Evolutionary conservation across 2,329 filamentous ascomycete genomes (phyloP).

Genomic region (Exophiala calicioides): DNA sequence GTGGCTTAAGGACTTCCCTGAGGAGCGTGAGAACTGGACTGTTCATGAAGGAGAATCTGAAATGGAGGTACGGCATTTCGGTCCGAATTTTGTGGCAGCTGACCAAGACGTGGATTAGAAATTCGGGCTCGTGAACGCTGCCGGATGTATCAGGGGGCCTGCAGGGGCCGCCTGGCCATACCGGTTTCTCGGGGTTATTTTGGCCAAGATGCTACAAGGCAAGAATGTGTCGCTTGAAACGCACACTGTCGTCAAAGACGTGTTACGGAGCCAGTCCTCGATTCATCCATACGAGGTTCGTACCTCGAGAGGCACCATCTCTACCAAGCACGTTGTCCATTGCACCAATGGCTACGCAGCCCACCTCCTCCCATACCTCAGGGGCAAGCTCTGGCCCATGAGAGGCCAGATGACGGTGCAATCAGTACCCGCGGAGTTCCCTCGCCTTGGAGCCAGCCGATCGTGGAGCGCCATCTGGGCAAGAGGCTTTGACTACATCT

Average conservation of each 20-base stretch:
- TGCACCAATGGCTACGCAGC: slow-evolving; percentile 47
- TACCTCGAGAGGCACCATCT: slow-evolving; percentile 42
- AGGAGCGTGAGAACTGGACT: slow-evolving; percentile 20
- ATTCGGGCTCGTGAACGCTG: slow-evolving; percentile 26
- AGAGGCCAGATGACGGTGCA: slow-evolving; percentile 50
- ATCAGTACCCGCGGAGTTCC: slow-evolving; percentile 31
- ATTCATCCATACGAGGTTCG: slow-evolving; percentile 35
- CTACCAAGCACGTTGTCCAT: slow-evolving; percentile 41
- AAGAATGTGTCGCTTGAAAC: slow-evolving; percentile 30
- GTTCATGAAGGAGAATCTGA: slow-evolving; percentile 19
- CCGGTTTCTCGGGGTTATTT: slow-evolving; percentile 36
- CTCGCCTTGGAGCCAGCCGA: slow-evolving; percentile 32
- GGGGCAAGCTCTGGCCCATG: slow-evolving; percentile 41
- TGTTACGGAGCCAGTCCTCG: slow-evolving; percentile 12
- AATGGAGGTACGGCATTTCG: slow-evolving; percentile 26
- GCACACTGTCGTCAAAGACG: slow-evolving; percentile 23
- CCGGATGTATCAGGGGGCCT: slow-evolving; percentile 27
- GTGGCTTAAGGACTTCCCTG: slow-evolving; percentile 25
- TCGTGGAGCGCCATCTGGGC: slow-evolving; percentile 20
- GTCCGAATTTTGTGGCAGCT: slow-evolving; percentile 2
- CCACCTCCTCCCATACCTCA: slow-evolving; percentile 44
- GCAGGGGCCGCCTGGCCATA: slow-evolving; percentile 42
- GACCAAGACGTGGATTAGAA: slow-evolving; percentile 12
- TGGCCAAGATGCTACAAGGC: slow-evolving; percentile 19
- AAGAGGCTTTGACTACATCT: slow-evolving; percentile 28